These are phyloP conservation scores for Epicoccum nigrum DNA, from an alignment of 2,329 filamentous ascomycete genomes.

Conservation along the genomic window DNA sequence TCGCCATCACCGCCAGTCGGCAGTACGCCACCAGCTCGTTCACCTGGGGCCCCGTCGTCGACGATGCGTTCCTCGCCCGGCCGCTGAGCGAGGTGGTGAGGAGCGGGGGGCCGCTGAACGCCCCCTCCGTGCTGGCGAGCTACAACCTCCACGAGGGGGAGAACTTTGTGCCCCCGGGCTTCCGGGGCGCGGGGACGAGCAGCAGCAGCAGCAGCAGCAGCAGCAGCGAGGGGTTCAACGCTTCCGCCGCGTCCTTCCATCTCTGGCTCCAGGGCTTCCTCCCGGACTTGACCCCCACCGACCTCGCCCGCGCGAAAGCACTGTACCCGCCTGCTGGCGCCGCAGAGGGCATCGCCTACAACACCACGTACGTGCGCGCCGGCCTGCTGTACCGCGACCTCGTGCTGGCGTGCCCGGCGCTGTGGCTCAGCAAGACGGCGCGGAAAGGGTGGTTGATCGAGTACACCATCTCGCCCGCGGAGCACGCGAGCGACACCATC, in stretches of 20 bases:
- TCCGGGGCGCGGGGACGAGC: conserved; percentile 47
- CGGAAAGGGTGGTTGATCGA: conserved; percentile 61
- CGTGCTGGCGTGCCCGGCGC: conserved; percentile 64
- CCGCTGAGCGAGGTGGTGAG: conserved; percentile 55
- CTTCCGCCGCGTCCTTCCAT: conserved; percentile 57
- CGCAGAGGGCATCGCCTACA: conserved; percentile 59
- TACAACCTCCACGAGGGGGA: conserved; percentile 70
- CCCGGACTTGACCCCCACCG: conserved; percentile 52
- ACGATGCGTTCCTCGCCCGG: conserved; percentile 58
- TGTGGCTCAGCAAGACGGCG: conserved; percentile 60
- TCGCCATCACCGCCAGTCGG: conserved; percentile 56
- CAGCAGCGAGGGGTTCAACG: conserved; percentile 55
- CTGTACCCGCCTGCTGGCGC: conserved; percentile 58
- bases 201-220: conserved; percentile 37
- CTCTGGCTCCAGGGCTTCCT: conserved; percentile 62
- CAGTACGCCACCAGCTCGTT: conserved; percentile 63
- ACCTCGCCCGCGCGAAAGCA: conserved; percentile 50
- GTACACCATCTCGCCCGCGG: conserved; percentile 65
- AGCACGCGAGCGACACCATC: conserved; percentile 63
- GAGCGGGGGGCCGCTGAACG: conserved; percentile 49
- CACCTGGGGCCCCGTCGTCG: conserved; percentile 67
- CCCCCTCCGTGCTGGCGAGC: conserved; percentile 58
- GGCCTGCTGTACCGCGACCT: conserved; percentile 65
- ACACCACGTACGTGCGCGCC: conserved; percentile 59
- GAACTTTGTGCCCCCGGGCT: conserved; percentile 63